Conservation (phyloP, 108 stramenopile genomes). For the Epithemia pelagica region DNA sequence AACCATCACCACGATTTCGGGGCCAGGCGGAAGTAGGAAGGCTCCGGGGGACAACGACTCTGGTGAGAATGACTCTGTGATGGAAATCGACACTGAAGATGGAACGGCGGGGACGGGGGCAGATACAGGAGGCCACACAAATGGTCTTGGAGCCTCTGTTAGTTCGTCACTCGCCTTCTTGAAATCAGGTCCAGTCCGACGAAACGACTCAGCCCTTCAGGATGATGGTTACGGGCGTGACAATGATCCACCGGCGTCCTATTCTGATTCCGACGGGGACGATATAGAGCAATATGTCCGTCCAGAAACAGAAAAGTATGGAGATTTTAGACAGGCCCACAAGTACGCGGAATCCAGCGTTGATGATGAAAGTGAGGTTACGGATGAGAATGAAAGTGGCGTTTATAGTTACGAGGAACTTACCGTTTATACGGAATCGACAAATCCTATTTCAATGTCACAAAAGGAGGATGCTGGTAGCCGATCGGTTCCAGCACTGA, state of each 20-base stretch:
- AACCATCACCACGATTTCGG: not conserved
- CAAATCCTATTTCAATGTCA: too few species aligned
- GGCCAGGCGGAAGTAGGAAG: too few species aligned
- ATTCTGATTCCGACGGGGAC: not conserved
- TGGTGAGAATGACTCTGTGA: not conserved
- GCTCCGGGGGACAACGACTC: not conserved
- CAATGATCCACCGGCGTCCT: not conserved
- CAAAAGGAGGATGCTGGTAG: not conserved
- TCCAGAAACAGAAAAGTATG: too few species aligned
- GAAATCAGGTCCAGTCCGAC: too few species aligned
- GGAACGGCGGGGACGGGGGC: not conserved
- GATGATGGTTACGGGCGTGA: not conserved
- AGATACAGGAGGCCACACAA: too few species aligned
- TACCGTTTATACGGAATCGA: not conserved
- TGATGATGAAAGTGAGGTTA: too few species aligned
- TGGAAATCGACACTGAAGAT: not conserved
- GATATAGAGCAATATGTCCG: not conserved
- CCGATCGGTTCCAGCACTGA: not conserved
- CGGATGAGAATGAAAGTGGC: not conserved
- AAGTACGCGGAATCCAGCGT: too few species aligned
- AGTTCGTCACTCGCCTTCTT: too few species aligned
- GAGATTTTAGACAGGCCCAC: too few species aligned
- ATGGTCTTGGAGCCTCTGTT: too few species aligned
- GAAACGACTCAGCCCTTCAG: too few species aligned
- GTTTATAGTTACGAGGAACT: not conserved